Evolutionary conservation across 2,329 filamentous ascomycete species (phyloP), one percentile per base, ranked within the genome.

Genomic region (Aurifilum marmelostoma): DNA sequence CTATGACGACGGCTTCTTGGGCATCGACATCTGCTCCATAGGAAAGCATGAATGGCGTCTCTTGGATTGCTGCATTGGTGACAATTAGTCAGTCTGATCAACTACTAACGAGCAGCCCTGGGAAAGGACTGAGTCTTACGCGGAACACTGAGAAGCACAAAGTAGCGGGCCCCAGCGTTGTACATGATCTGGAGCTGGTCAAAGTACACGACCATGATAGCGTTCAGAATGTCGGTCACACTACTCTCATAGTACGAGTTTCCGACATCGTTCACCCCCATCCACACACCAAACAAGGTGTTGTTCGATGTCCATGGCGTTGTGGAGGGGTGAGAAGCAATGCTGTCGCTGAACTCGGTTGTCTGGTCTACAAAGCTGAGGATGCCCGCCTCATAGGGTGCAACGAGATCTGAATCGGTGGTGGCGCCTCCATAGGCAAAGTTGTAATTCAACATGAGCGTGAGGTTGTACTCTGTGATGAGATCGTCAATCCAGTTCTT

Each of bases 91-190:
- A 37, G 1, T n/a, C n/a, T n/a, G n/a, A 2, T 1, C 18, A 11
- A 39, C 16, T 11, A 11, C 2, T 12, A 3, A 1, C 37, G 7
- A 32, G 24, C 4, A 1, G 0, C 1, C 0, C 7, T 7, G 4
- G 16, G 18, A 37, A 21, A 1, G 9, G 0, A 7, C n/a, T n/a
- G 14, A 11, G 12, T 73, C 77, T 72, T 66, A 79, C 72, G 85
- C 1, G 89, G 88, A 0, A 89, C 87, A 65, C 83, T 88, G 39
- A 91, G 71, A 66, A 90, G 82, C 1, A 84, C 80, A 70, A 90
- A 90, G 67, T 88, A 88, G 6, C 88, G 79, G 2, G 83, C 83
- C 0, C 88, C 88, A 2, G 80, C 78, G 2, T 78, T 75, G 71
- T 88, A 88, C 8, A 91, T 77, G 27, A 80, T 68, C 66, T 82